A percentile compares a stretch with the other conserved stretches of the same genome.
phyloP scores from a whole-genome alignment of 352 stramenopile species.

The Pythium dissimile region DNA sequence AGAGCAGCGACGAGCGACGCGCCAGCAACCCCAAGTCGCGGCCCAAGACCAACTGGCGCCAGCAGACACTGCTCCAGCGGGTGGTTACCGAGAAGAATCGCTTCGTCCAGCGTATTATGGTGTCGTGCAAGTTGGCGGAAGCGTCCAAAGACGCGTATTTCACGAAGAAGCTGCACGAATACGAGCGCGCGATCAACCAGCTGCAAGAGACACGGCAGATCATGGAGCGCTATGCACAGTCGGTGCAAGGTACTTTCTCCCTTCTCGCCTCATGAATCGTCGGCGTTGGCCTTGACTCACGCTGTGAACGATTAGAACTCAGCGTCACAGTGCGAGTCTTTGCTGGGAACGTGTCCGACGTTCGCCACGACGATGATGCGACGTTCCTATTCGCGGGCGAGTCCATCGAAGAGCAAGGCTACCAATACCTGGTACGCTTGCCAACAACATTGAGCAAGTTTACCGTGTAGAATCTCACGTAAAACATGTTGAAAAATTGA shows the following conservation, averaged over 20 bases:
- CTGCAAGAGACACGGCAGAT: constrained; percentile 35
- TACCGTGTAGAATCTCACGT: no score
- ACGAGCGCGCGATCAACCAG: constrained; percentile 35
- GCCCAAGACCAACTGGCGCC: neutral
- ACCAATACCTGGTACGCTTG: constrained; percentile 19
- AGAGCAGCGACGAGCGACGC: neutral
- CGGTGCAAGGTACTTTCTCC: constrained; percentile 38
- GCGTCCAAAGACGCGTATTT: constrained; percentile 53
- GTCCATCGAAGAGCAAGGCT: constrained; percentile 5
- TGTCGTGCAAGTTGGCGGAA: constrained; percentile 44
- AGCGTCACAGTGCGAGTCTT: constrained; percentile 27
- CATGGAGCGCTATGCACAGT: constrained; percentile 42
- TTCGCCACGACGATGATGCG: constrained; percentile 3
- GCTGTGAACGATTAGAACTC: constrained; percentile 21
- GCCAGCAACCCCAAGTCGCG: neutral
- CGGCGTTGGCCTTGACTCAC: neutral
- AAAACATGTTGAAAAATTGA: neutral
- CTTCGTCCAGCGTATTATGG: constrained; percentile 55
- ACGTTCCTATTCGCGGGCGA: constrained; percentile 12
- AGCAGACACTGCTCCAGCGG: constrained; percentile 16
- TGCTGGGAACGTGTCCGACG: constrained; percentile 5
- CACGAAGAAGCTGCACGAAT: constrained; percentile 39
- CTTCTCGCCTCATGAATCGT: neutral
- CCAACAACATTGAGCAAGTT: no score
- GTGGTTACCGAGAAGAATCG: constrained; percentile 49